phyloP scores from a whole-genome alignment of 2,329 filamentous ascomycete genomes.

The Stachybotrys chartarum region DNA sequence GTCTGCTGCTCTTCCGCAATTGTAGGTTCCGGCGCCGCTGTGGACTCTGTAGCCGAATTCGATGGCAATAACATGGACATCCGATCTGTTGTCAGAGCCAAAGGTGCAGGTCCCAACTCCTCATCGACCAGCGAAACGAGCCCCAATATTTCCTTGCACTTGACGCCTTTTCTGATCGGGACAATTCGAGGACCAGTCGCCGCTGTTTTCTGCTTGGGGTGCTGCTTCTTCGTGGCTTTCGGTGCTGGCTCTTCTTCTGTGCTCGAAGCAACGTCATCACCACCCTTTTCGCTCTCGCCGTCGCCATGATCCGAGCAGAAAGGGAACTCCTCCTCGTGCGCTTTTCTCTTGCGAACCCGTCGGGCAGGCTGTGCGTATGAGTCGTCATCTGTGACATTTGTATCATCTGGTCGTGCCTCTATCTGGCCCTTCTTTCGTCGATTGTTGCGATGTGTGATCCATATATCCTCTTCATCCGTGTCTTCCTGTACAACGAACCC shows the following conservation, averaged over 20 bases:
- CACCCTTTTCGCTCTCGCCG: neutral
- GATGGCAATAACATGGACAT: neutral
- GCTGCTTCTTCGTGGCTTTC: neutral
- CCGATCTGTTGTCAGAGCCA: conserved; percentile 6
- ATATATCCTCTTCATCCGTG: neutral
- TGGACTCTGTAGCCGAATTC: neutral
- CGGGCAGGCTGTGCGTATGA: neutral
- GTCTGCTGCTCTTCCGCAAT: neutral
- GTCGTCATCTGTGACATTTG: neutral
- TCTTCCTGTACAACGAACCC: neutral
- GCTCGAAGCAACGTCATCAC: neutral
- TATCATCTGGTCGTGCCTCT: neutral
- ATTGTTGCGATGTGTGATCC: neutral
- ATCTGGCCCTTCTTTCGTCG: neutral
- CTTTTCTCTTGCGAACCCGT: neutral
- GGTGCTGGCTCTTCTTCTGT: conserved; percentile 2
- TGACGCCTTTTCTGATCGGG: conserved; percentile 34
- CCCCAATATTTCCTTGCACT: conserved; percentile 40
- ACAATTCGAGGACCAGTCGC: conserved; percentile 27
- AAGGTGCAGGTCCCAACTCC: conserved; percentile 8
- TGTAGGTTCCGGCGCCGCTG: neutral
- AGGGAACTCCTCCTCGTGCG: neutral
- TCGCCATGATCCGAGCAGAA: neutral
- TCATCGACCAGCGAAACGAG: conserved; percentile 16
- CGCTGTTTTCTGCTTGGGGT: neutral